Conservation (phyloP, 108 stramenopile species). For the Thalassiosira profunda region DNA sequence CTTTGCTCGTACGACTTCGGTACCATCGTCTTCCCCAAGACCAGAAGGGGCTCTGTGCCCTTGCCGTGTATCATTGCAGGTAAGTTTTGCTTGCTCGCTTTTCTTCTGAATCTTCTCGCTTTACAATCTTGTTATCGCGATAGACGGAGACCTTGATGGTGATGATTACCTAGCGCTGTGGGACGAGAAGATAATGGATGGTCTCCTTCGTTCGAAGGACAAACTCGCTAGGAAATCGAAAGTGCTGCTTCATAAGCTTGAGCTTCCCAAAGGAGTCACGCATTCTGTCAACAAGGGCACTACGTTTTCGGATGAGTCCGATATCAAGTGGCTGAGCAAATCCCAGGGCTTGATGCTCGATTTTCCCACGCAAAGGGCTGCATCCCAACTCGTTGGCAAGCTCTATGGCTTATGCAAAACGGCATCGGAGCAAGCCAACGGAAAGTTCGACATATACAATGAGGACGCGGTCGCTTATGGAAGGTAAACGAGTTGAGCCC, state of each 20-base stretch:
- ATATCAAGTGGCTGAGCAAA: constrained; percentile 23
- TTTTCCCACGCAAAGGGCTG: not conserved
- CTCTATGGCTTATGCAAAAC: constrained; percentile 23
- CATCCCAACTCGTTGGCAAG: constrained; percentile 14
- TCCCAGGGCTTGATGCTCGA: constrained; percentile 41
- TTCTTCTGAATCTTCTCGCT: not conserved
- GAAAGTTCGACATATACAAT: constrained; percentile 23
- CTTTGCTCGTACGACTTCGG: constrained; percentile 39
- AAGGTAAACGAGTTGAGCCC: constrained; percentile 11
- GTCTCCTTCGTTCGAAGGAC: constrained; percentile 9
- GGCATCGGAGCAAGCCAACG: constrained; percentile 2
- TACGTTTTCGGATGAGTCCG: not conserved
- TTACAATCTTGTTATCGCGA: constrained; percentile 4
- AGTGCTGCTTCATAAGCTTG: constrained; percentile 4
- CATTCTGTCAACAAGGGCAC: constrained; percentile 17
- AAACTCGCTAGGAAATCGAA: constrained; percentile 4
- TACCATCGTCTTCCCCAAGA: constrained; percentile 33
- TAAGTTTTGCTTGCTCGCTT: not conserved
- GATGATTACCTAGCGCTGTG: constrained; percentile 37
- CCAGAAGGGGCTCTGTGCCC: not conserved
- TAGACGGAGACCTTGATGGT: constrained; percentile 49
- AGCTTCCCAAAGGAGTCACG: not conserved
- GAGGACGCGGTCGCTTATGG: constrained; percentile 35
- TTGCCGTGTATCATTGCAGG: constrained; percentile 19
- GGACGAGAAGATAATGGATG: constrained; percentile 22